phyloP scores from a whole-genome alignment of 768 basidiomycete species.

The Chiua virens region DNA sequence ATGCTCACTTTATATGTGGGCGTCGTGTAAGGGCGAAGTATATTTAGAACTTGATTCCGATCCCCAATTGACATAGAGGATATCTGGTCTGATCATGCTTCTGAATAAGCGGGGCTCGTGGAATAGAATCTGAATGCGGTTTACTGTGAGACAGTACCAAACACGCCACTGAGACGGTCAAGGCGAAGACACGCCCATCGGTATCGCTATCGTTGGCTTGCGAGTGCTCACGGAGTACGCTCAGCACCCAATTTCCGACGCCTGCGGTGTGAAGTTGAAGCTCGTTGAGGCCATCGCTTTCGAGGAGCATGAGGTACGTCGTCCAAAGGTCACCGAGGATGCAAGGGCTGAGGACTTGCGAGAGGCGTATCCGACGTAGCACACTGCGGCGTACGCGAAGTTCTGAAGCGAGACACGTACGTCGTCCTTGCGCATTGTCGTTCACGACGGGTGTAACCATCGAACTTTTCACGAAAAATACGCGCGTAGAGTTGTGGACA shows the following conservation, averaged over 20 bases:
- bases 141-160: slow-evolving; percentile 39
- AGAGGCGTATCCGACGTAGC: slow-evolving; percentile 46
- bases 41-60: slow-evolving; percentile 41
- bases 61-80: slow-evolving; percentile 36
- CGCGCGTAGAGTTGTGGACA: slow-evolving; percentile 58
- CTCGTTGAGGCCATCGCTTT: slow-evolving; percentile 51
- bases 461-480: slow-evolving; percentile 51
- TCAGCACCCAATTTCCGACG: slow-evolving; percentile 34
- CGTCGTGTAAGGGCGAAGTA: slow-evolving; percentile 43
- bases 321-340: slow-evolving; percentile 54
- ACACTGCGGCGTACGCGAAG: slow-evolving; percentile 47
- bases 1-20: slow-evolving; percentile 26
- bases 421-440: slow-evolving; percentile 35
- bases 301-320: slow-evolving; percentile 59
- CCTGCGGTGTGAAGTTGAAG: slow-evolving; percentile 42
- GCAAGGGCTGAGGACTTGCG: slow-evolving; percentile 24
- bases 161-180: slow-evolving; percentile 34
- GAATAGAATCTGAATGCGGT: slow-evolving; percentile 26
- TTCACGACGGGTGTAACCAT: slow-evolving; percentile 22
- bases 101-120: slow-evolving; percentile 25
- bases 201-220: slow-evolving; percentile 2
- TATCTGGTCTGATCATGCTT: slow-evolving; percentile 37
- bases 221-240: slow-evolving; percentile 20
- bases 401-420: slow-evolving; percentile 46
- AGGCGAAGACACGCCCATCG: slow-evolving; percentile 18